phyloP scores from a whole-genome alignment of 164 flowering plant genomes.

The Malania oleifera region DNA sequence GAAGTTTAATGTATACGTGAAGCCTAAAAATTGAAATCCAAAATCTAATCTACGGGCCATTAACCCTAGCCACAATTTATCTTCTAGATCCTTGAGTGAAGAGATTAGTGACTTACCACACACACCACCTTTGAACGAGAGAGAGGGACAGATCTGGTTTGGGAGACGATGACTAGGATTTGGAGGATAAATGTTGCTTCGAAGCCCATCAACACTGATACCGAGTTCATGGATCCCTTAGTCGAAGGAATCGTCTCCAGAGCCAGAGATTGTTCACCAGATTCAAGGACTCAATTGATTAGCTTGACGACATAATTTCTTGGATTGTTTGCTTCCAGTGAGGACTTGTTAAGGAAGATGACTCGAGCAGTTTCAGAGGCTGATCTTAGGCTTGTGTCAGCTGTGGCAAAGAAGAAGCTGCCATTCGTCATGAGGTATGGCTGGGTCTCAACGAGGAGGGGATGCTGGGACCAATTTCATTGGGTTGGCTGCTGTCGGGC shows the following conservation, averaged over 20 bases:
- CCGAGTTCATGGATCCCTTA: slow-evolving; percentile 13
- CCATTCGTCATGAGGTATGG: background rate
- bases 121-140: too few relatives aligned
- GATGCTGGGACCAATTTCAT: slow-evolving; percentile 11
- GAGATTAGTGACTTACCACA: too few relatives aligned
- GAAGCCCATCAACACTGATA: slow-evolving; percentile 21
- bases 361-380: slow-evolving; percentile 39
- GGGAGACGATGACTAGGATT: background rate
- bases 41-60: too few relatives aligned
- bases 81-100: too few relatives aligned
- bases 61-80: too few relatives aligned
- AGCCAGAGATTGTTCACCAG: slow-evolving; percentile 14
- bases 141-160: too few relatives aligned
- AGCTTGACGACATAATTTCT: slow-evolving; percentile 13
- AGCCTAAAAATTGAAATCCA: too few relatives aligned
- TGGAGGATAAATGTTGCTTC: slow-evolving; percentile 10
- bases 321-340: slow-evolving; percentile 8
- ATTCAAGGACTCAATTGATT: slow-evolving; percentile 19
- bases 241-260: slow-evolving; percentile 10
- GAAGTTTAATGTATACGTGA: too few relatives aligned
- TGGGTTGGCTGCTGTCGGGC: slow-evolving; percentile 23
- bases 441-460: slow-evolving; percentile 10
- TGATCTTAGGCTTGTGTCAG: slow-evolving; percentile 27
- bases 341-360: slow-evolving; percentile 23
- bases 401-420: slow-evolving; percentile 18